Percentiles rank a stretch among this genome's conserved stretches.
These are phyloP conservation scores for Vitis hybrid DNA, from an alignment of 177 flowering plant species.

Conservation along the genomic window DNA sequence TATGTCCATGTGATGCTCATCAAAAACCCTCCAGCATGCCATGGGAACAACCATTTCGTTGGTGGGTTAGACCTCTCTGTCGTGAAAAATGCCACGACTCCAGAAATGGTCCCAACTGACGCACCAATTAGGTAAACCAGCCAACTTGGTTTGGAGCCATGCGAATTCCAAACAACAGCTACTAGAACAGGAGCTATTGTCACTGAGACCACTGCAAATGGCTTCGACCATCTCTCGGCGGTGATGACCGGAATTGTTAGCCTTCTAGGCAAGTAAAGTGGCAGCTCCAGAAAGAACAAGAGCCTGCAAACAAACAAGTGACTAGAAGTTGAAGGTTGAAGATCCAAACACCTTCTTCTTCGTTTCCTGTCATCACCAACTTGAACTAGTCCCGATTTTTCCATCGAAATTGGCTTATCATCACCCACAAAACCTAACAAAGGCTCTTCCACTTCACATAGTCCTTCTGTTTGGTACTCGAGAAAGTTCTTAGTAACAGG, in stretches of 20 bases:
- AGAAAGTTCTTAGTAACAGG: not conserved
- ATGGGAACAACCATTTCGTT: slow-evolving; percentile 49
- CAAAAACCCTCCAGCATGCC: slow-evolving; percentile 81
- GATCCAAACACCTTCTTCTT: slow-evolving; percentile 12
- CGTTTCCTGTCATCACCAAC: not conserved
- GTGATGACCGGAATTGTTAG: slow-evolving; percentile 75
- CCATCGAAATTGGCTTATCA: slow-evolving; percentile 33
- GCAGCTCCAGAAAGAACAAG: slow-evolving; percentile 45
- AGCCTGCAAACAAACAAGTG: slow-evolving; percentile 16
- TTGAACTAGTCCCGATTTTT: slow-evolving; percentile 15
- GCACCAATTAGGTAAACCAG: slow-evolving; percentile 32
- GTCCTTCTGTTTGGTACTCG: not conserved
- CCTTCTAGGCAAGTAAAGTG: slow-evolving; percentile 72
- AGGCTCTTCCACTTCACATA: not conserved
- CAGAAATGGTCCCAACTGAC: slow-evolving; percentile 40
- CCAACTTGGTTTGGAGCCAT: slow-evolving; percentile 10
- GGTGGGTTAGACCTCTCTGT: slow-evolving; percentile 61
- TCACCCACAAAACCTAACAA: slow-evolving; percentile 10
- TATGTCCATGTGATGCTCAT: slow-evolving; percentile 93
- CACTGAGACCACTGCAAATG: slow-evolving; percentile 63
- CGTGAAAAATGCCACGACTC: slow-evolving; percentile 46
- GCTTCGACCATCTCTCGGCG: slow-evolving; percentile 76
- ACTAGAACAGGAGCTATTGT: slow-evolving; percentile 66
- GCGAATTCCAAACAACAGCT: slow-evolving; percentile 44
- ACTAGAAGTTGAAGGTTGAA: slow-evolving; percentile 24